phyloP scores from a whole-genome alignment of 108 stramenopile species.

The Fistulifera pelliculosa region DNA sequence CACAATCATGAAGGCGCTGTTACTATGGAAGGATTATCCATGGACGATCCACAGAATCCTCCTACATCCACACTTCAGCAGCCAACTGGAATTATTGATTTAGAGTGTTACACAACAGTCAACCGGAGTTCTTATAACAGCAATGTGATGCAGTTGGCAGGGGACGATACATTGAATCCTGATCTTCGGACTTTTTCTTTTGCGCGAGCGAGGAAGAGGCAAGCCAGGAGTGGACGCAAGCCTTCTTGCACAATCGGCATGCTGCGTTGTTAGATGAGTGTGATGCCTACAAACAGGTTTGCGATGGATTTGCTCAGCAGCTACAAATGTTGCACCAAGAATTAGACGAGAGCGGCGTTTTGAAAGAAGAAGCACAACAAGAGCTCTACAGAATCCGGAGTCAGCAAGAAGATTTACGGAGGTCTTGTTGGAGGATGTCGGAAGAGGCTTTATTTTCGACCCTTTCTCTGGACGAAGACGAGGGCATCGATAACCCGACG shows the following conservation, averaged over 20 bases:
- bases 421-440: constrained; percentile 45
- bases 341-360: constrained; percentile 52
- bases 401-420: constrained; percentile 53
- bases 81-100: constrained; percentile 91
- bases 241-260: constrained; percentile 68
- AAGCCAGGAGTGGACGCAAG: constrained; percentile 71
- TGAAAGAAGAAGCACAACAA: constrained; percentile 49
- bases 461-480: constrained; percentile 20
- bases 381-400: constrained; percentile 64
- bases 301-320: constrained; percentile 80
- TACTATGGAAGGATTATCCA: constrained; percentile 3
- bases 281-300: constrained; percentile 84
- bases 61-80: constrained; percentile 9
- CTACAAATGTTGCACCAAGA: constrained; percentile 56
- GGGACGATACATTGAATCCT: constrained; percentile 72
- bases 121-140: constrained; percentile 58
- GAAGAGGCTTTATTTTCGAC: constrained; percentile 50
- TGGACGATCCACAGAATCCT: constrained; percentile 2
- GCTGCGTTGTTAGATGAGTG: constrained; percentile 75
- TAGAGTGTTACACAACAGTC: constrained; percentile 88
- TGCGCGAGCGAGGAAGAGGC: constrained; percentile 56
- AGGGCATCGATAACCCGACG: constrained; percentile 7
- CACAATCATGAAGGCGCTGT: not conserved
- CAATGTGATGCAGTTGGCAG: constrained; percentile 67
- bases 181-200: constrained; percentile 84